These are phyloP conservation scores for Paramarasmius palmivorus DNA, from an alignment of 1,284 basidiomycete species.

Conservation along the genomic window DNA sequence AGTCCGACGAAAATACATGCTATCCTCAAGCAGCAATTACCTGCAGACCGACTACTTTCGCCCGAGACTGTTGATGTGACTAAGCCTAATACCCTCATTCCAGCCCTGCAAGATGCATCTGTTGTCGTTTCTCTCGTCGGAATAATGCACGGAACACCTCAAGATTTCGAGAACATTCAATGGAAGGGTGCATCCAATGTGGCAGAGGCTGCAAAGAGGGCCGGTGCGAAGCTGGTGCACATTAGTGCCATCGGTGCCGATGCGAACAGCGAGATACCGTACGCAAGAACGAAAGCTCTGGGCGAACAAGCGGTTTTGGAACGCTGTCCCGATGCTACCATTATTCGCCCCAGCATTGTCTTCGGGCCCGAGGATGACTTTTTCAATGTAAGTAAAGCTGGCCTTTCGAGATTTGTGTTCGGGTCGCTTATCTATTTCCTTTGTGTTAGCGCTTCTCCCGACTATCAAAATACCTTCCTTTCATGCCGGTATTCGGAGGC, in stretches of 20 bases:
- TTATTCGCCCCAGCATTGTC: conserved; percentile 68
- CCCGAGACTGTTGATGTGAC: conserved; percentile 57
- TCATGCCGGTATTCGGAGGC: conserved; percentile 73
- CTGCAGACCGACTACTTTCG: conserved; percentile 37
- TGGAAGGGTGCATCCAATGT: conserved; percentile 67
- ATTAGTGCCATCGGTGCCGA: conserved; percentile 65
- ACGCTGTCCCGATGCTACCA: conserved; percentile 52
- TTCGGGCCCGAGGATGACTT: conserved; percentile 76
- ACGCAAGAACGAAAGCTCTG: conserved; percentile 62
- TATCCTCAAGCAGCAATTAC: conserved; percentile 25
- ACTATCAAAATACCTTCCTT: conserved; percentile 59
- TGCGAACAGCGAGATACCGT: conserved; percentile 45
- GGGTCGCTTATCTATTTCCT: not conserved
- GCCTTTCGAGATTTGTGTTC: conserved; percentile 7
- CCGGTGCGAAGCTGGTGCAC: conserved; percentile 57
- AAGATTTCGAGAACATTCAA: conserved; percentile 61
- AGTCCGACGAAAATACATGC: conserved; percentile 43
- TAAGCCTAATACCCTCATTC: conserved; percentile 39
- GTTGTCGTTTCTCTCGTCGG: conserved; percentile 68
- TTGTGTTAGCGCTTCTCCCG: conserved; percentile 54
- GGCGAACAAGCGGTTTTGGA: conserved; percentile 54
- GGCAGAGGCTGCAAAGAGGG: conserved; percentile 44
- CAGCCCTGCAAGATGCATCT: conserved; percentile 52
- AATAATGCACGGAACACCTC: conserved; percentile 54
- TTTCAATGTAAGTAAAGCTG: conserved; percentile 53